Conservation (phyloP, 805 yeast genomes). For the Ogataea salicorniae region DNA sequence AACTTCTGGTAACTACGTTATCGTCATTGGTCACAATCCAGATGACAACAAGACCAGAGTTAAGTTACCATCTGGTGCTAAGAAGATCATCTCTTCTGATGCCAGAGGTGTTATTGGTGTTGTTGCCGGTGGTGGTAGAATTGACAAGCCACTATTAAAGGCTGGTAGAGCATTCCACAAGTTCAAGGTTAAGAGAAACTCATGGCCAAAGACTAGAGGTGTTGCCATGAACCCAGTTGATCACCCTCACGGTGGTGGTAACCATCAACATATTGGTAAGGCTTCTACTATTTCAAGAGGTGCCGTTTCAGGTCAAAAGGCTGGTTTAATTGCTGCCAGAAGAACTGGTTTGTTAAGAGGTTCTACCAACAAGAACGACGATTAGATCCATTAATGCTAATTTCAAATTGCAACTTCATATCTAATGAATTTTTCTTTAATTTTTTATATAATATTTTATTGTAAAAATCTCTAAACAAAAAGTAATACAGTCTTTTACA, state of each 20-base stretch:
- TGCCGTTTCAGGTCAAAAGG: conserved; percentile 99
- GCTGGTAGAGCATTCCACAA: conserved; percentile 99
- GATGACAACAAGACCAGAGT: conserved; percentile 99
- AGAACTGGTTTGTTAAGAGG: conserved; percentile 99
- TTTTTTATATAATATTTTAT: background rate
- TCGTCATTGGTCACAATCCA: conserved; percentile 98
- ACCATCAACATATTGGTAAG: conserved; percentile 99
- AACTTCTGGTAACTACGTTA: conserved; percentile 99
- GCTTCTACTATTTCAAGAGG: conserved; percentile 99
- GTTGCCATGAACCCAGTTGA: conserved; percentile 99
- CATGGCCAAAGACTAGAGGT: conserved; percentile 99
- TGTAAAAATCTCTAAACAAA: background rate
- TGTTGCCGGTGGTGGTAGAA: conserved; percentile 99
- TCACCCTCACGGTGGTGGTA: conserved; percentile 99
- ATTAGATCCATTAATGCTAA: conserved; percentile 16
- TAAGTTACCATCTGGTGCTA: conserved; percentile 98
- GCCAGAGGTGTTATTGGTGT: conserved; percentile 99
- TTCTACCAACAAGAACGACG: conserved; percentile 66
- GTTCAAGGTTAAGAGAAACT: conserved; percentile 99
- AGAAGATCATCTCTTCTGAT: conserved; percentile 90
- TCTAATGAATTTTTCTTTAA: background rate
- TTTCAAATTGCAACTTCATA: background rate
- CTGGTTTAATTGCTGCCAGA: conserved; percentile 99
- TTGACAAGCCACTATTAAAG: conserved; percentile 98
- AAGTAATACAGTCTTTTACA: background rate